These are phyloP conservation scores for Herpotrichia juniperi DNA, from an alignment of 2,329 filamentous ascomycete species.

Conservation along the genomic window DNA sequence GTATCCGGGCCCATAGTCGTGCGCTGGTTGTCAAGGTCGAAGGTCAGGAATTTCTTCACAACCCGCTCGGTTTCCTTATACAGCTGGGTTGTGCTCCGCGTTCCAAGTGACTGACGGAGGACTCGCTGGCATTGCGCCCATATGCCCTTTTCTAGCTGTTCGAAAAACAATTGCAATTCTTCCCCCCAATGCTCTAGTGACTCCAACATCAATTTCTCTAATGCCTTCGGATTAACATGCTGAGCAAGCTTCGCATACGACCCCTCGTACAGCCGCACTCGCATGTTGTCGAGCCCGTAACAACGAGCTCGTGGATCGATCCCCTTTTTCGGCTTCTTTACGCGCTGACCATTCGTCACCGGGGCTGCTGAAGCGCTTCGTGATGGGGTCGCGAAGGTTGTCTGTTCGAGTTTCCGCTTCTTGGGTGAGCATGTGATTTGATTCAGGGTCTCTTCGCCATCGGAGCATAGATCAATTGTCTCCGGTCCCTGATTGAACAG, in stretches of 20 bases:
- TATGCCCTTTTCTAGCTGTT: slow-evolving; percentile 19
- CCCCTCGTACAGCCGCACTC: slow-evolving; percentile 25
- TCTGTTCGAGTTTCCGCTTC: neutral
- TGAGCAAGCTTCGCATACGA: slow-evolving; percentile 38
- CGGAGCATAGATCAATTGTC: slow-evolving; percentile 1
- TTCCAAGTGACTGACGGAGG: slow-evolving; percentile 36
- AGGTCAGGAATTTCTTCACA: slow-evolving; percentile 29
- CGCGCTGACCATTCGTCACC: neutral
- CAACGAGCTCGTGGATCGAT: neutral
- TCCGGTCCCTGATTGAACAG: neutral
- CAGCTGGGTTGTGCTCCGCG: slow-evolving; percentile 38
- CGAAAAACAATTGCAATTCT: slow-evolving; percentile 34
- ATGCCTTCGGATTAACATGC: slow-evolving; percentile 42
- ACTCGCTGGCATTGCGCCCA: slow-evolving; percentile 18
- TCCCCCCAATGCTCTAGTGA: slow-evolving; percentile 37
- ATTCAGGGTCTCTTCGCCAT: neutral
- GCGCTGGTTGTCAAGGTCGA: slow-evolving; percentile 33
- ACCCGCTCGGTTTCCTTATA: slow-evolving; percentile 27
- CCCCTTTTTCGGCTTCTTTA: slow-evolving; percentile 38
- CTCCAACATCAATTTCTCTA: slow-evolving; percentile 35
- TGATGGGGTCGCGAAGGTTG: slow-evolving; percentile 6
- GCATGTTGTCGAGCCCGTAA: slow-evolving; percentile 23
- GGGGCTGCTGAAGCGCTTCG: neutral
- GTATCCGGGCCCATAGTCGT: slow-evolving; percentile 27
- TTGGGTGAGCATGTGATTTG: neutral